Percentiles rank a stretch among this genome's conserved stretches.
These are phyloP conservation scores for Hypoxylon sp. DNA, from an alignment of 2,329 filamentous ascomycete species.

Conservation along the genomic window DNA sequence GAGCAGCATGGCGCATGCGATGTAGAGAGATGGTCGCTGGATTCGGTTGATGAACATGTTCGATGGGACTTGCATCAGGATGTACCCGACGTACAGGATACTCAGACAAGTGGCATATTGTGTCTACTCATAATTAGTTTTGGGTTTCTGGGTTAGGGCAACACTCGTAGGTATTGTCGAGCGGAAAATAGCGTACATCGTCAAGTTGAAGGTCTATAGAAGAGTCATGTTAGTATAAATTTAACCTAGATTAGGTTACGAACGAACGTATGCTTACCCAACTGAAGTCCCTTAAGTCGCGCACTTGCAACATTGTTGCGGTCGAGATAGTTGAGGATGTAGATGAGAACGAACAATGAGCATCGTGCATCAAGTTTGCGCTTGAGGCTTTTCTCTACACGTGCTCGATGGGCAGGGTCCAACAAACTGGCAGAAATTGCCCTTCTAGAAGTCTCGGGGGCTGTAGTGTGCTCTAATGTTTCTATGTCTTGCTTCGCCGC, in stretches of 20 bases:
- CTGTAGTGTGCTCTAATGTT: conserved; percentile 31
- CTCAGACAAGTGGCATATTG: conserved; percentile 71
- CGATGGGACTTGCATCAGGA: conserved; percentile 69
- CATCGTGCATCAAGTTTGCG: conserved; percentile 76
- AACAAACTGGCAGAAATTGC: conserved; percentile 33
- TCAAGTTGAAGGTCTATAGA: conserved; percentile 54
- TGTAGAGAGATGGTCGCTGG: conserved; percentile 60
- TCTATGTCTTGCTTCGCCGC: conserved; percentile 35
- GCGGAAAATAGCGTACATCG: conserved; percentile 27
- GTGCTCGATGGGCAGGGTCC: conserved; percentile 59
- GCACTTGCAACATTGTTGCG: conserved; percentile 75
- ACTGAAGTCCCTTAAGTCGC: conserved; percentile 68
- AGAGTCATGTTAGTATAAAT: conserved; percentile 5
- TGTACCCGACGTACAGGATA: conserved; percentile 73
- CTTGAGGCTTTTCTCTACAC: conserved; percentile 71
- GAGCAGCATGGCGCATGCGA: conserved; percentile 60
- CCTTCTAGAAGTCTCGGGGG: conserved; percentile 1
- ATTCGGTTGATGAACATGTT: conserved; percentile 67
- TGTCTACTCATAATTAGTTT: conserved; percentile 49
- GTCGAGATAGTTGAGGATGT: conserved; percentile 78
- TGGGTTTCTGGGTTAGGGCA: neutral
- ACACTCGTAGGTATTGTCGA: no score
- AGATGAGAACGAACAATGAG: conserved; percentile 76
- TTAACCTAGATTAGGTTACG: neutral
- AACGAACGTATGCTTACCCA: conserved; percentile 9